A percentile compares a stretch with the other conserved stretches of the same genome.
phyloP scores from a whole-genome alignment of 176 grass and related monocot genomes.

The Oryza australiensis region DNA sequence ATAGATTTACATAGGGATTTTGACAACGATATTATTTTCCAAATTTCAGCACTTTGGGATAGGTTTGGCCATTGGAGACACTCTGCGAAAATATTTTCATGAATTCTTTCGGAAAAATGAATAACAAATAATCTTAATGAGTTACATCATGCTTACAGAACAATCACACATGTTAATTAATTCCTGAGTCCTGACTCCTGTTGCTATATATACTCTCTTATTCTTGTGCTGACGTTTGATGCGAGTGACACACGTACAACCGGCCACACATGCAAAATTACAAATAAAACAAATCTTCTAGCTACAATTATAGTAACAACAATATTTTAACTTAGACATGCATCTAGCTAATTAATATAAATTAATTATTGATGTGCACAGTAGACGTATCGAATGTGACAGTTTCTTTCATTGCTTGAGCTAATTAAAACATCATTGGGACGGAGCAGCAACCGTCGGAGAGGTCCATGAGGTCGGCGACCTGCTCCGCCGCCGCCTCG shows the following conservation, averaged over 20 bases:
- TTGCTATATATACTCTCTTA: slow-evolving; percentile 30
- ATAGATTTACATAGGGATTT: not conserved
- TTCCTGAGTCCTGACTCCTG: no score
- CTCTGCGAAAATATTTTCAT: no score
- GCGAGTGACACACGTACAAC: slow-evolving; percentile 6
- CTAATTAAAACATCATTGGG: slow-evolving; percentile 47
- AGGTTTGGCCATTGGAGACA: not conserved
- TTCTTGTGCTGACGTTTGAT: slow-evolving; percentile 15
- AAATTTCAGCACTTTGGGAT: not conserved
- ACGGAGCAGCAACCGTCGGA: slow-evolving; percentile 47
- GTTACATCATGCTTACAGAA: slow-evolving; percentile 42
- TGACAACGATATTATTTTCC: not conserved
- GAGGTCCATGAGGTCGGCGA: slow-evolving; percentile 54
- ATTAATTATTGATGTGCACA: slow-evolving; percentile 13
- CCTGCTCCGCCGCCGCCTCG: slow-evolving; percentile 51
- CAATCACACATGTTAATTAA: not conserved
- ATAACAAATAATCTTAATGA: not conserved
- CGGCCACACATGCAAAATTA: not conserved
- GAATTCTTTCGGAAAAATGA: not conserved
- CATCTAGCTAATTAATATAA: slow-evolving; percentile 22
- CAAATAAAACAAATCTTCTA: not conserved
- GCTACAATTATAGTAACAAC: not conserved
- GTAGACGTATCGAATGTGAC: slow-evolving; percentile 6
- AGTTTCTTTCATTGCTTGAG: not conserved
- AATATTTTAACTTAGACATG: not conserved